phyloP scores from a whole-genome alignment of 202 grass and related monocot genomes.

The Digitaria exilis region DNA sequence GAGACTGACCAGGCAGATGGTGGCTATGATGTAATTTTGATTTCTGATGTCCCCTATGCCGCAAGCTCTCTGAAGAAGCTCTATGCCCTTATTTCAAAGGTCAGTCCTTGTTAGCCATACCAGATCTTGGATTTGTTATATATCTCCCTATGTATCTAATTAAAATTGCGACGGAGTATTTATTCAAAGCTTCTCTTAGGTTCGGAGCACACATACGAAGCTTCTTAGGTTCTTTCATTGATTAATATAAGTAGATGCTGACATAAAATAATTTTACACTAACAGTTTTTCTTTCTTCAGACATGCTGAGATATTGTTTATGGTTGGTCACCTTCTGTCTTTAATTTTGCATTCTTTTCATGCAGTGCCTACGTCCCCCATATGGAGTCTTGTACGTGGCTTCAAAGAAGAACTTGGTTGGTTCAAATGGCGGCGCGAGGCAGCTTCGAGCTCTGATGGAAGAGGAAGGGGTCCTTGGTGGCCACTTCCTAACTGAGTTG shows the following conservation, averaged over 20 bases:
- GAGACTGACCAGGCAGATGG: conserved; percentile 62
- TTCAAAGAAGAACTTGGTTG: conserved; percentile 82
- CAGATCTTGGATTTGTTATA: background rate
- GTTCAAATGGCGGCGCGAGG: conserved; percentile 60
- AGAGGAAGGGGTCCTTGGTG: conserved; percentile 76
- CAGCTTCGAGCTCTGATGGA: conserved; percentile 81
- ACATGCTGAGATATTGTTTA: background rate
- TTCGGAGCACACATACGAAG: background rate
- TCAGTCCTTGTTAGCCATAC: conserved; percentile 27
- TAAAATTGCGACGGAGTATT: background rate
- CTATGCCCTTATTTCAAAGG: conserved; percentile 89
- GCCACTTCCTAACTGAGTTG: conserved; percentile 69
- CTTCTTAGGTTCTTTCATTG: background rate
- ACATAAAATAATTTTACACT: background rate
- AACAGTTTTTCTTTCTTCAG: background rate
- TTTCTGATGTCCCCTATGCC: conserved; percentile 68
- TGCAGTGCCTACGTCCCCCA: conserved; percentile 85
- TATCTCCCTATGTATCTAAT: background rate
- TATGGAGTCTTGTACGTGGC: conserved; percentile 82
- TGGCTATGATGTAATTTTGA: conserved; percentile 85
- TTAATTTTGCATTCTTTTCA: conserved; percentile 24
- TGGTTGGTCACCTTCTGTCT: background rate
- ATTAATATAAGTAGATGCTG: background rate
- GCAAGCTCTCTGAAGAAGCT: conserved; percentile 74
- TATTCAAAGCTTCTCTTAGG: background rate